Evolutionary conservation across 306 rosid species (phyloP), one percentile per base, ranked within the genome.

Genomic region (Dryas drummondii): DNA sequence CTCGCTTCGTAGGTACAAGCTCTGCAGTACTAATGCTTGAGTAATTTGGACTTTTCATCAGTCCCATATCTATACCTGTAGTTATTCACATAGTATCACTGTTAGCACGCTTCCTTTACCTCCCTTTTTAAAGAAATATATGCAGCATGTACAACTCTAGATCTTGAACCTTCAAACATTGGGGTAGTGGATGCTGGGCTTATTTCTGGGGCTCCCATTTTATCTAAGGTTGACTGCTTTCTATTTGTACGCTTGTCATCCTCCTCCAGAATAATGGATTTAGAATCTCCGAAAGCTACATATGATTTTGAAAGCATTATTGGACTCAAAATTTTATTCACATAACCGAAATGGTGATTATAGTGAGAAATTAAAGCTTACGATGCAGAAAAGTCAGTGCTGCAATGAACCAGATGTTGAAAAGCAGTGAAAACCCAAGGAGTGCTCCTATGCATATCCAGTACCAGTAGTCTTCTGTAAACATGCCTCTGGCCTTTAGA

Each of bases 371-470:
- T 40, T 22, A 52, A 5, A 15, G 14, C 87, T 86, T 82, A 88
- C 87, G 93, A 19, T 86, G 82, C 22, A 88, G 87, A 79, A 70
- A 88, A 80, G 70, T 64, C 22, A 88, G 89, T n/a, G 93, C 66
- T 64, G 85, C 71, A 49, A 85, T 88, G 68, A 86, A 88, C 52
- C 81, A 77, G 67, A 82, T 40, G 70, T 88, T 83, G 82, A 46
- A 82, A 3, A 84, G 15, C 53, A 88, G 0, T 19, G 47, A 11
- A 55, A 84, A 86, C 7, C 82, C 86, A 11, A 86, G 10, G 68
- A 86, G 88, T 41, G 82, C 80, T 63, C 79, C 83, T 5, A 65
- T 71, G 42, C 81, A 85, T 12, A 88, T 88, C 93, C 91, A 86
- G 41, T 78, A 86, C 87, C 89, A 84, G 64, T 59, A 5, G 5